Evolutionary conservation across 1,139 yeast species (phyloP).

Genomic region (Candida sanyaensis): DNA sequence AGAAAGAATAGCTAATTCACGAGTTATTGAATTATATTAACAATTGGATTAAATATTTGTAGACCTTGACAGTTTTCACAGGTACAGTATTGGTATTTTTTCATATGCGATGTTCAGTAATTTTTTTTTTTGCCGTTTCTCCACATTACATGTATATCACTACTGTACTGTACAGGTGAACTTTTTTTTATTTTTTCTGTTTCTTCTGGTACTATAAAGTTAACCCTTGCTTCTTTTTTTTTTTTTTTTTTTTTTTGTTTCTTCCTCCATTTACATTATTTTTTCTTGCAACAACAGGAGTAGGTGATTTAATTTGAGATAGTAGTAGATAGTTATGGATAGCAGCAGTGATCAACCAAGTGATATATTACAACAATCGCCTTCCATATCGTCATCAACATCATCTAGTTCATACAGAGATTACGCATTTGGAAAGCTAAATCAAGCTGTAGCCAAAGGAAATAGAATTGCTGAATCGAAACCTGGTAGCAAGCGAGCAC

Average conservation of each 20-base stretch:
- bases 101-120: neutral
- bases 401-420: constrained; percentile 12
- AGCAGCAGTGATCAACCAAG: constrained; percentile 1
- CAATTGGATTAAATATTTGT: too few relatives aligned
- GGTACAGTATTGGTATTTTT: neutral
- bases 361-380: constrained; percentile 2
- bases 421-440: constrained; percentile 13
- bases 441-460: constrained; percentile 17
- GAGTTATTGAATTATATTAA: neutral
- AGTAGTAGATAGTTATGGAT: neutral
- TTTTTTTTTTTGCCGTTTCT: neutral
- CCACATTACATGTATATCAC: neutral
- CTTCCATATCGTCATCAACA: constrained; percentile 5
- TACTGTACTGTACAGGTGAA: too few relatives aligned
- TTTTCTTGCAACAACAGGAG: constrained; percentile 1
- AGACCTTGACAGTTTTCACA: neutral
- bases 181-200: neutral
- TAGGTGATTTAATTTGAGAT: neutral
- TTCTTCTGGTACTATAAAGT: too few relatives aligned
- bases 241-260: neutral
- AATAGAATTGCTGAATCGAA: constrained; percentile 29
- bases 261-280: neutral
- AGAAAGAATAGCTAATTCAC: neutral
- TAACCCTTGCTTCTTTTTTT: neutral
- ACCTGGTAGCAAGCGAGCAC: constrained; percentile 43